Evolutionary conservation across 2,329 filamentous ascomycete genomes (phyloP).

Genomic region (Alternaria atra): DNA sequence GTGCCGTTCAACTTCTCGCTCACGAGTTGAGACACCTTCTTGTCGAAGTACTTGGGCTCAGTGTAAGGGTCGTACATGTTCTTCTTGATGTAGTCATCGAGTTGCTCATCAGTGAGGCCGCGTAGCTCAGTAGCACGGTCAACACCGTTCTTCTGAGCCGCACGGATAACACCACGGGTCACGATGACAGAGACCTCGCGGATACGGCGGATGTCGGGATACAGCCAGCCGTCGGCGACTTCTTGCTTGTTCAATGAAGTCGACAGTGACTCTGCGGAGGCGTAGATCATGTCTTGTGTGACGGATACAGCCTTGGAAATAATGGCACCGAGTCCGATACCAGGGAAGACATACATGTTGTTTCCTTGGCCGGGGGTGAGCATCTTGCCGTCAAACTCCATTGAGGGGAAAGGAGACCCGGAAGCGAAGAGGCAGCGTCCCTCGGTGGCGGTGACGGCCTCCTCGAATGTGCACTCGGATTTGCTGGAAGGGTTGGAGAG

Average conservation of each 20-base stretch:
- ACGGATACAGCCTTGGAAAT: slow-evolving; percentile 85
- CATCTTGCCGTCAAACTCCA: slow-evolving; percentile 59
- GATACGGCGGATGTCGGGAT: slow-evolving; percentile 90
- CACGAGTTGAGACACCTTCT: slow-evolving; percentile 50
- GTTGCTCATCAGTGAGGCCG: slow-evolving; percentile 71
- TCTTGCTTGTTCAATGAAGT: slow-evolving; percentile 83
- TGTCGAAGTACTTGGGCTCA: slow-evolving; percentile 53
- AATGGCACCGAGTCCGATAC: slow-evolving; percentile 92
- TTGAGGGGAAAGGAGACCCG: slow-evolving; percentile 86
- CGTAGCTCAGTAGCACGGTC: slow-evolving; percentile 68
- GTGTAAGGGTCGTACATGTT: slow-evolving; percentile 63
- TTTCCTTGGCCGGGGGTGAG: slow-evolving; percentile 71
- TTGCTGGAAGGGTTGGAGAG: slow-evolving; percentile 96
- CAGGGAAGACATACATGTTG: slow-evolving; percentile 95
- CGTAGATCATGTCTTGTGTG: slow-evolving; percentile 97
- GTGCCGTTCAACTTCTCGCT: slow-evolving; percentile 32
- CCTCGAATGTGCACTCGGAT: slow-evolving; percentile 97
- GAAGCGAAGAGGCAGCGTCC: slow-evolving; percentile 93
- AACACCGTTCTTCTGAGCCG: slow-evolving; percentile 79
- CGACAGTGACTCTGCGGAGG: slow-evolving; percentile 82
- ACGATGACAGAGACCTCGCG: slow-evolving; percentile 88
- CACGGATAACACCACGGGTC: slow-evolving; percentile 91
- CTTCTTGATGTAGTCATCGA: slow-evolving; percentile 70
- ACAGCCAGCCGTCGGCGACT: slow-evolving; percentile 82
- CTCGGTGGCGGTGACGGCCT: slow-evolving; percentile 89